Evolutionary conservation across 345 rosid genomes (phyloP), one percentile per base, ranked within the genome.

Genomic region (Eucalyptus marginata): DNA sequence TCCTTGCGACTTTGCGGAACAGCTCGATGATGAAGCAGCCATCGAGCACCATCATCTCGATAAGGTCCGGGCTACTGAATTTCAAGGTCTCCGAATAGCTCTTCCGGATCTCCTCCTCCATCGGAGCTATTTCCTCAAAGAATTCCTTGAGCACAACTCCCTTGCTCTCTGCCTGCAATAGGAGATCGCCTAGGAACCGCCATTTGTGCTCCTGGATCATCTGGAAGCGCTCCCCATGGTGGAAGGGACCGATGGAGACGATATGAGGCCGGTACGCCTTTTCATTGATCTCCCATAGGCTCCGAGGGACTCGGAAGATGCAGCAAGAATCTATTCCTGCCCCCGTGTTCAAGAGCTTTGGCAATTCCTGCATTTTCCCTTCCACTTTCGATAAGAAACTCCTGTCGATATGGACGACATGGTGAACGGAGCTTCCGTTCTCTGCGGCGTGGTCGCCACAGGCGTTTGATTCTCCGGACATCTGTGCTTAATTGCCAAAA

Each of bases 131-230:
- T 7, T 93, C 89, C 80, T 52, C 92, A 51, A 97, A 85, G 87
- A 94, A 90, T 86, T 92, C 92, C 87, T 94, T 94, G 7, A 96
- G 92, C 47, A 80, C 43, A 40, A 93, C n/a, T 1, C 89, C 88
- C 47, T 44, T 87, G 50, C 1, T 31, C 50, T 51, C 24, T 24
- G 92, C 88, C 89, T 96, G 91, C 7, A 59, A 14, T 49, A 95
- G 90, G 49, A 95, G 87, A 85, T 88, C 80, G 43, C 94, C 91
- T 18, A 96, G 87, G 89, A 90, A 96, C 22, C 89, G 91, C 96
- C 97, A 94, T 87, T 96, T 96, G 90, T 96, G 99, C 90, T 96
- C 97, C 88, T 96, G 95, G 49, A 96, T 95, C 95, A 96, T 95
- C 56, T 80, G 58, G 44, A 94, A 93, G 4, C 93, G 91, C 83